Evolutionary conservation across 2,329 filamentous ascomycete species (phyloP), one percentile per base, ranked within the genome.

Genomic region (Colletotrichum lupini): DNA sequence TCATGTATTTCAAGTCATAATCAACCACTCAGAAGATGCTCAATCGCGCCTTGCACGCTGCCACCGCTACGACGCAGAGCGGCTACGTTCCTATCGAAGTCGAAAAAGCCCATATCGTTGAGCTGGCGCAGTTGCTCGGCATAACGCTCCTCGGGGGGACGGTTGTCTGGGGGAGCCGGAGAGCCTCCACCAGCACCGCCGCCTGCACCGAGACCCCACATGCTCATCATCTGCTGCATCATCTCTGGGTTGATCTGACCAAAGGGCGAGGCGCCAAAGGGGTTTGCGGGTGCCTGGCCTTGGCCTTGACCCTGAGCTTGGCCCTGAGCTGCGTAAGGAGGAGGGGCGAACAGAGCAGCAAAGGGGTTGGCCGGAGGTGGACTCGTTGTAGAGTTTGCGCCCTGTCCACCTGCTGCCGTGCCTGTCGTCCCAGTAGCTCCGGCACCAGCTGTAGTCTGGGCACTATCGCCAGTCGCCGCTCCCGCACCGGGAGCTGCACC

Each of bases 31-130:
- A 94, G 83, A 68, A 97, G 84, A 79, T 94, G 91, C 83, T 97
- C 94, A 66, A 97, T 90, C 5, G 94, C 97, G 12, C 96, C 97
- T 81, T 98, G 95, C 53, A 98, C 97, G 81, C 94, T 98, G 12
- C 97, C 97, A 9, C 97, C 97, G 73, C 94, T 94, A 78, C 96
- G 90, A 82, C 96, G 89, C 79, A 99, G 85, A 5, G 97, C 97
- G 68, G 93, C 92, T 37, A 99, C 91, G 78, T 99, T 99, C 77
- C 94, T 87, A 65, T 99, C 96, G 80, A 98, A 99, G 80, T 99
- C 95, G 81, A 92, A 98, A 84, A 99, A 99, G 3, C 97, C 97
- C 97, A 99, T 99, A 76, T 98, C 97, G 82, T 99, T 99, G 75
- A 99, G 85, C 84, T 98, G 95, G 73, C 95, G 89, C 62, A 99